phyloP scores from a whole-genome alignment of 495 filamentous ascomycete genomes.

The Evansstolkia leycettana region DNA sequence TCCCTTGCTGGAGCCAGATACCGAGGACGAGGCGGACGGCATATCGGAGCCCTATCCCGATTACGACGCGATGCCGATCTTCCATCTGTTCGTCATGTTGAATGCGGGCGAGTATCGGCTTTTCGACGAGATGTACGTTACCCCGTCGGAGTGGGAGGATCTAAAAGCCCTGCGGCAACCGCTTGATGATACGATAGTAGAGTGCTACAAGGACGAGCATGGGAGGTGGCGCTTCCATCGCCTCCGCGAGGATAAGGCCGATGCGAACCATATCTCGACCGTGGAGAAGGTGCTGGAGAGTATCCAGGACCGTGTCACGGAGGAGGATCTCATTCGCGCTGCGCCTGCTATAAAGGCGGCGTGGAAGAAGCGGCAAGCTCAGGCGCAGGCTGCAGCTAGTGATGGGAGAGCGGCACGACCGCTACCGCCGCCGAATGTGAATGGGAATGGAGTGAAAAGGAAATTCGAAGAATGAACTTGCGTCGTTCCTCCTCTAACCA shows the following conservation, averaged over 20 bases:
- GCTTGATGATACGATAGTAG: conserved; percentile 73
- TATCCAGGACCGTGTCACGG: conserved; percentile 60
- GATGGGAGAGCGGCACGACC: conserved; percentile 12
- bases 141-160: conserved; percentile 69
- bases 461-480: conserved; percentile 34
- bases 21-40: conserved; percentile 50
- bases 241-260: conserved; percentile 80
- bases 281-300: conserved; percentile 73
- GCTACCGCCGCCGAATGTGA: conserved; percentile 12
- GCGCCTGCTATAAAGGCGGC: conserved; percentile 56
- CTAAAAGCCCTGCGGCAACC: conserved; percentile 57
- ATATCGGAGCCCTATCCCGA: conserved; percentile 37
- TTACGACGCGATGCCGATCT: conserved; percentile 50
- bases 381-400: conserved; percentile 11
- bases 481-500: conserved; percentile 4
- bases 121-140: conserved; percentile 56
- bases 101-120: conserved; percentile 43
- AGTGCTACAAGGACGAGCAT: conserved; percentile 67
- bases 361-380: conserved; percentile 52
- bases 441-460: conserved; percentile 31
- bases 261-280: conserved; percentile 77
- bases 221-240: conserved; percentile 73
- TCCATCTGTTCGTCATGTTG: conserved; percentile 45
- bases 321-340: conserved; percentile 50
- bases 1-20: conserved; percentile 56